phyloP scores from a whole-genome alignment of 805 yeast genomes.

The Cyberlindnera xishuangbannaensis region DNA sequence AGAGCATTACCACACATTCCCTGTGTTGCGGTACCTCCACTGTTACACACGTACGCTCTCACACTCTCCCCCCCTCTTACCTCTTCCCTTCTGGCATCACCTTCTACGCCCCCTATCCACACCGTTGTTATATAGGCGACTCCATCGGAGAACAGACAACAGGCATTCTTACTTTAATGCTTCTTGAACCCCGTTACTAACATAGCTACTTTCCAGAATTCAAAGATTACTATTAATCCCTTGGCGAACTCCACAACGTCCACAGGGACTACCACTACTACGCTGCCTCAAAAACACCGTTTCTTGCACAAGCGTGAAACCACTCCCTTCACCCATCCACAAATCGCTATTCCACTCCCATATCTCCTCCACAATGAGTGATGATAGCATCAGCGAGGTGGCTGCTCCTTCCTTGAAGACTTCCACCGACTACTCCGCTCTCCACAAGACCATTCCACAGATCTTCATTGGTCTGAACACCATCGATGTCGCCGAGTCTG shows the following conservation, averaged over 20 bases:
- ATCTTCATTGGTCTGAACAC: conserved; percentile 84
- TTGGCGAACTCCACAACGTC: conserved; percentile 10
- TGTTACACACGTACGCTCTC: too few species aligned
- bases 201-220: conserved; percentile 12
- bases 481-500: conserved; percentile 70
- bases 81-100: too few species aligned
- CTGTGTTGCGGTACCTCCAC: too few species aligned
- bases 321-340: conserved; percentile 2
- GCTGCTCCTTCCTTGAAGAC: conserved; percentile 24
- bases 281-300: conserved; percentile 4
- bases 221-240: conserved; percentile 13
- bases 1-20: too few species aligned
- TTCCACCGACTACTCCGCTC: conserved; percentile 27
- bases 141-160: conserved; percentile 1
- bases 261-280: conserved; percentile 6
- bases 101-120: too few species aligned
- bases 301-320: too few species aligned
- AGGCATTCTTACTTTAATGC: neutral
- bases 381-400: conserved; percentile 35
- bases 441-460: conserved; percentile 45
- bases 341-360: conserved; percentile 4
- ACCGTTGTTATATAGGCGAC: too few species aligned
- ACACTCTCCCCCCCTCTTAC: too few species aligned
- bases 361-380: conserved; percentile 28
- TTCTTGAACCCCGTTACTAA: conserved; percentile 1